phyloP scores from a whole-genome alignment of 106 monocot species.

The Iris macrosiphon region DNA sequence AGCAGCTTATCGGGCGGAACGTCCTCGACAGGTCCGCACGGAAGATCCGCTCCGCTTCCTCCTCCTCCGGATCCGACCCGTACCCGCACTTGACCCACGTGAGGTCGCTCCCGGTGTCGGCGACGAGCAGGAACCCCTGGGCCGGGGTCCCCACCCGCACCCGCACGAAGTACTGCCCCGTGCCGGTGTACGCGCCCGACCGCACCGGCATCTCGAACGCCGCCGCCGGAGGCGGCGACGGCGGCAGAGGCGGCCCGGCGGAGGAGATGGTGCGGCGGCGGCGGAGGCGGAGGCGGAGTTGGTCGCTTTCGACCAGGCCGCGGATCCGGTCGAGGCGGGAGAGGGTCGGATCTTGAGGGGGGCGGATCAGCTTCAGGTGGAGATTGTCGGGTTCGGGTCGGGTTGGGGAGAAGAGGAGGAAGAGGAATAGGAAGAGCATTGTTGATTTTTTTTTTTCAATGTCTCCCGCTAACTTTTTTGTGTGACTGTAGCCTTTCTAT shows the following conservation, averaged over 20 bases:
- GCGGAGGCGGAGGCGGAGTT: not conserved
- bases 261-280: not conserved
- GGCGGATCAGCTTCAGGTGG: no score
- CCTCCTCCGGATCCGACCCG: not conserved
- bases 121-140: slow-evolving; percentile 51
- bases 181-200: slow-evolving; percentile 71
- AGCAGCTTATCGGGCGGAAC: slow-evolving; percentile 60
- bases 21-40: slow-evolving; percentile 33
- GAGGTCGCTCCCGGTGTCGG: slow-evolving; percentile 95
- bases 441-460: not conserved
- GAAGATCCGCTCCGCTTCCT: slow-evolving; percentile 22
- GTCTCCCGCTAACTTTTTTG: no score
- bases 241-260: no score
- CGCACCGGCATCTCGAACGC: slow-evolving; percentile 66
- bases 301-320: not conserved
- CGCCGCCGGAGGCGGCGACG: not conserved
- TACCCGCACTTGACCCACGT: slow-evolving; percentile 81
- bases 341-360: not conserved
- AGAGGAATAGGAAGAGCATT: not conserved
- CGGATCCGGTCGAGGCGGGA: slow-evolving; percentile 5
- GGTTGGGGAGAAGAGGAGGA: slow-evolving; percentile 3
- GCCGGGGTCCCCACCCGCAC: slow-evolving; percentile 89
- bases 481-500: no score
- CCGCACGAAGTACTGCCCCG: slow-evolving; percentile 74
- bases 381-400: not conserved